Percentiles rank a stretch among this genome's conserved stretches.
These are phyloP conservation scores for Schizonepeta tenuifolia DNA, from an alignment of 257 asterid genomes.

Conservation along the genomic window DNA sequence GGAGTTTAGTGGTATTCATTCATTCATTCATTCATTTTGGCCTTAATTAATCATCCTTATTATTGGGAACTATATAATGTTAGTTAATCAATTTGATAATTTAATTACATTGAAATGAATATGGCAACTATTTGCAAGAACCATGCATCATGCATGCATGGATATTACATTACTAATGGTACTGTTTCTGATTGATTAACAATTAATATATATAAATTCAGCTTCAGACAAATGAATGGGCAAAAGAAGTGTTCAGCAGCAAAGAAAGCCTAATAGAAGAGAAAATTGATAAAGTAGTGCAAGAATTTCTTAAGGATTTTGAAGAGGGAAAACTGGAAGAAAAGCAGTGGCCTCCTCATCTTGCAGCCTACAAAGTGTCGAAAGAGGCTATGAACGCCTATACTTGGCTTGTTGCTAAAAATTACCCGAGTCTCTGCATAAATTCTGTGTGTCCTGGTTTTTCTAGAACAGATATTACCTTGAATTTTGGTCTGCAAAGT, in stretches of 20 bases:
- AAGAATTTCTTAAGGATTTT: not conserved
- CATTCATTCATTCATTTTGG: not conserved
- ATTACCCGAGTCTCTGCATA: not conserved
- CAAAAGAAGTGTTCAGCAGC: conserved; percentile 35
- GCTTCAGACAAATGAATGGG: conserved; percentile 49
- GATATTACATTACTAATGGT: too few species aligned
- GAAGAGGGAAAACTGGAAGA: not conserved
- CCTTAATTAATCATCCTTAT: not conserved
- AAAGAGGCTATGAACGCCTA: not conserved
- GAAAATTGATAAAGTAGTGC: conserved; percentile 42
- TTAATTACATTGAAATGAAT: too few species aligned
- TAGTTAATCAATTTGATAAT: too few species aligned
- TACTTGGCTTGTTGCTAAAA: not conserved
- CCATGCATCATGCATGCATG: too few species aligned
- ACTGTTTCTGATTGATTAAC: too few species aligned
- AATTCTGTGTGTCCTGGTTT: not conserved
- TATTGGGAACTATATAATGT: not conserved
- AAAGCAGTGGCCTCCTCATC: not conserved
- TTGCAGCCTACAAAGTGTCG: conserved; percentile 21
- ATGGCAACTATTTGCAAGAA: too few species aligned
- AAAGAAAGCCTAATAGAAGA: conserved; percentile 31
- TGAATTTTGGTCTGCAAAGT: not conserved
- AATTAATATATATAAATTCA: conserved; percentile 1
- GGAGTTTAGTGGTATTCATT: conserved; percentile 40
- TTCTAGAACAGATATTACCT: not conserved